These are phyloP conservation scores for Amyloporia xantha DNA, from an alignment of 768 basidiomycete species.

Conservation along the genomic window DNA sequence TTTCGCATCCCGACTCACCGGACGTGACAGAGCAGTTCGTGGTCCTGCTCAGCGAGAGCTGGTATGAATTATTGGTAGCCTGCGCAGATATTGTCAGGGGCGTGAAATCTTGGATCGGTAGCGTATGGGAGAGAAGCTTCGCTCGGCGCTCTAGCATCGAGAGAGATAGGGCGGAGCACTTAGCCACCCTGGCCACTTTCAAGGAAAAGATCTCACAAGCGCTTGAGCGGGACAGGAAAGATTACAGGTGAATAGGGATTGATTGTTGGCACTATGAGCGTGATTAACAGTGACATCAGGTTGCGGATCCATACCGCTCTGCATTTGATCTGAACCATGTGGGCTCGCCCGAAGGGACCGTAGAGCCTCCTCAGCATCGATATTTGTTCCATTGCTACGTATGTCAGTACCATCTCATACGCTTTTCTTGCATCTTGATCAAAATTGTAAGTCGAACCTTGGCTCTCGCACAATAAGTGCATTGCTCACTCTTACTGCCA, in stretches of 20 bases:
- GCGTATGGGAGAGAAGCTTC: constrained; percentile 31
- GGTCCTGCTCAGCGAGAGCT: constrained; percentile 43
- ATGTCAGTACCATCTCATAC: constrained; percentile 52
- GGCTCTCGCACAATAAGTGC: constrained; percentile 34
- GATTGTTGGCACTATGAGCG: neutral
- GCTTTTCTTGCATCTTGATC: constrained; percentile 27
- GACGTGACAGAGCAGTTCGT: constrained; percentile 37
- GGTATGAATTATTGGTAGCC: constrained; percentile 42
- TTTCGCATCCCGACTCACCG: constrained; percentile 42
- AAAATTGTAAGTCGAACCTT: no score
- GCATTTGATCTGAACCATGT: constrained; percentile 37
- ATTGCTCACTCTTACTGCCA: neutral
- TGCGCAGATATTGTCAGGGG: constrained; percentile 36
- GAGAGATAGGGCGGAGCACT: constrained; percentile 24
- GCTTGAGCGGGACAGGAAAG: constrained; percentile 41
- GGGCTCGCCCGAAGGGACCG: constrained; percentile 18
- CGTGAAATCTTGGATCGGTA: constrained; percentile 45
- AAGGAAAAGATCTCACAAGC: constrained; percentile 28
- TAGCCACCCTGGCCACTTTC: constrained; percentile 34
- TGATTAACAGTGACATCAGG: constrained; percentile 29
- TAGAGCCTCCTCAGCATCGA: constrained; percentile 52
- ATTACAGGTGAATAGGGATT: constrained; percentile 37
- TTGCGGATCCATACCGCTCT: constrained; percentile 57
- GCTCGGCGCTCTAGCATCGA: constrained; percentile 27
- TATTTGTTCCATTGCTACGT: constrained; percentile 70